phyloP scores from a whole-genome alignment of 257 asterid species.

The Petunia secreta region DNA sequence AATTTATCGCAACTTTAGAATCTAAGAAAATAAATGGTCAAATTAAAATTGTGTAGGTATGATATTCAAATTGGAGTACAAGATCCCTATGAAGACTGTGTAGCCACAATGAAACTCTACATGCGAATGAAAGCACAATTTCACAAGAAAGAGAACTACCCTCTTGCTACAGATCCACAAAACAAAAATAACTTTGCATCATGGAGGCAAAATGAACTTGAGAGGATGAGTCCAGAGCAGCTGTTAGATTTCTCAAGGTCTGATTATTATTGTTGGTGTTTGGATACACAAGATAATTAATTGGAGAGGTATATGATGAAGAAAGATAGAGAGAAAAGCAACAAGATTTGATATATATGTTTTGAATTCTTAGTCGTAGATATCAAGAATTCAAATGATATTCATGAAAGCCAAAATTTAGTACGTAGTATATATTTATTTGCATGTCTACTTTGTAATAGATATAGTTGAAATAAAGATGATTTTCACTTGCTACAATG shows the following conservation, averaged over 20 bases:
- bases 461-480: background rate
- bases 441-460: background rate
- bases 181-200: slow-evolving; percentile 72
- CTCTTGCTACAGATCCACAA: slow-evolving; percentile 69
- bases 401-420: background rate
- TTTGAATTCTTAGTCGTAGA: background rate
- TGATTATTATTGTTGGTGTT: slow-evolving; percentile 91
- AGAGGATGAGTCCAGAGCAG: slow-evolving; percentile 75
- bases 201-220: slow-evolving; percentile 80
- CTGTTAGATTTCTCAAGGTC: slow-evolving; percentile 77
- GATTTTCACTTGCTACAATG: background rate
- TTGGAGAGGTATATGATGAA: no score
- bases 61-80: slow-evolving; percentile 81
- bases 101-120: slow-evolving; percentile 76
- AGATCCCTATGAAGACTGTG: slow-evolving; percentile 92
- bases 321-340: background rate
- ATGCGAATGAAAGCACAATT: slow-evolving; percentile 72
- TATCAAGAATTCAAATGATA: background rate
- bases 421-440: background rate
- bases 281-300: slow-evolving; percentile 51
- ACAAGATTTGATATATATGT: background rate
- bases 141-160: slow-evolving; percentile 61
- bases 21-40: background rate
- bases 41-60: slow-evolving; percentile 46
- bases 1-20: background rate